These are phyloP conservation scores for Entomortierella parvispora DNA, from an alignment of 192 early-diverging fungal genomes.

Conservation along the genomic window DNA sequence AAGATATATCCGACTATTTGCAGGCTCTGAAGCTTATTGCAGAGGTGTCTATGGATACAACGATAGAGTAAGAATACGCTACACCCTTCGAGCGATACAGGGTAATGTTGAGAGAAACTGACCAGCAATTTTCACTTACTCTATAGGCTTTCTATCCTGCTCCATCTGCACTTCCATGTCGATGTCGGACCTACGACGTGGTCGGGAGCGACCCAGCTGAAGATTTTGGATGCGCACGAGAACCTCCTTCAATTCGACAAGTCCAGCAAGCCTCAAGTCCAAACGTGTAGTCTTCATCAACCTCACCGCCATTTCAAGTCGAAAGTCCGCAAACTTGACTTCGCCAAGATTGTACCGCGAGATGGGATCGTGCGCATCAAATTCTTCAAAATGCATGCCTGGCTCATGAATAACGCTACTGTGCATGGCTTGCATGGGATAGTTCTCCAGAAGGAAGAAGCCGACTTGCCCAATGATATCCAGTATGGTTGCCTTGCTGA, in stretches of 20 bases:
- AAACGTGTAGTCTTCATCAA: conserved; percentile 55
- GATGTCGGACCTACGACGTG: conserved; percentile 36
- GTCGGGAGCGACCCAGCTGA: conserved; percentile 32
- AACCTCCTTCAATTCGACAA: conserved; percentile 56
- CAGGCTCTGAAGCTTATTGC: conserved; percentile 43
- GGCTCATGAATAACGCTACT: conserved; percentile 33
- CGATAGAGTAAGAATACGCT: neutral
- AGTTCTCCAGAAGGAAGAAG: conserved; percentile 34
- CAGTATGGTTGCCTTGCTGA: conserved; percentile 21
- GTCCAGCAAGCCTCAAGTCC: conserved; percentile 55
- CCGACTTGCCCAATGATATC: conserved; percentile 38
- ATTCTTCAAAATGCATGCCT: conserved; percentile 47
- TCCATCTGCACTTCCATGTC: conserved; percentile 48
- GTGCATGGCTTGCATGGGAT: conserved; percentile 17
- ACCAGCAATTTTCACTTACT: conserved; percentile 21
- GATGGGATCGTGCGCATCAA: conserved; percentile 29
- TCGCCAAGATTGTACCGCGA: conserved; percentile 37
- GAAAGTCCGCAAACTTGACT: conserved; percentile 51
- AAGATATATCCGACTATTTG: conserved; percentile 57
- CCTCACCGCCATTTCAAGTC: conserved; percentile 54
- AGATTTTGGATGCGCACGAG: conserved; percentile 44
- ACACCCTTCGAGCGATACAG: neutral
- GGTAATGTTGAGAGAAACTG: neutral
- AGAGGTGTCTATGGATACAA: conserved; percentile 31
- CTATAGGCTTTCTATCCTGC: conserved; percentile 32